phyloP scores from a whole-genome alignment of 2,329 filamentous ascomycete species.

The Dactylellina sp. region DNA sequence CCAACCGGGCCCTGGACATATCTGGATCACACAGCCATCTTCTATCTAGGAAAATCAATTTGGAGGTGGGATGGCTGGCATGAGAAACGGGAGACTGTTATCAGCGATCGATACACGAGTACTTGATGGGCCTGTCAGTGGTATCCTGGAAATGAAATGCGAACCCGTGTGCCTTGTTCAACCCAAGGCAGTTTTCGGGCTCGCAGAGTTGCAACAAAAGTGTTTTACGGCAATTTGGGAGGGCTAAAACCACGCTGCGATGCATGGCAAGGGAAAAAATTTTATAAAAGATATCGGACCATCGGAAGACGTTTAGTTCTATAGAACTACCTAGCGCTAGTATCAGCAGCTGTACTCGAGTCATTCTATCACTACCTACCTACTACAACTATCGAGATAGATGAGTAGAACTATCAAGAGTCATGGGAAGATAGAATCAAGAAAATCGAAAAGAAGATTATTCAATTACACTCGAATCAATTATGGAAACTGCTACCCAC shows the following conservation, averaged over 20 bases:
- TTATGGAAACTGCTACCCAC: constrained; percentile 42
- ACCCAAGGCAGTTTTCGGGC: constrained; percentile 29
- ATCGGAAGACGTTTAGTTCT: constrained; percentile 57
- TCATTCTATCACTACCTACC: constrained; percentile 58
- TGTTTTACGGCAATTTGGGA: constrained; percentile 32
- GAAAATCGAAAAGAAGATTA: constrained; percentile 55
- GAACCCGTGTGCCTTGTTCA: constrained; percentile 45
- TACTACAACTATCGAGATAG: constrained; percentile 58
- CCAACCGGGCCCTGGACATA: constrained; percentile 19
- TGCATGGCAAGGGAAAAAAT: constrained; percentile 35
- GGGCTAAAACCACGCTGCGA: constrained; percentile 24
- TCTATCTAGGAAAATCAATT: constrained; percentile 16
- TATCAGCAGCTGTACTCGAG: constrained; percentile 58
- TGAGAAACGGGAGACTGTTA: constrained; percentile 8
- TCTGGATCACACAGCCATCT: constrained; percentile 37
- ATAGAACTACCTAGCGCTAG: constrained; percentile 58
- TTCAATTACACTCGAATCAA: constrained; percentile 52
- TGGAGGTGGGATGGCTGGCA: constrained; percentile 9
- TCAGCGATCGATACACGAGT: constrained; percentile 32
- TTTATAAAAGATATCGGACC: constrained; percentile 50
- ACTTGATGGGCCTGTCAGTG: constrained; percentile 21
- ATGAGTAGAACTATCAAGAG: constrained; percentile 57
- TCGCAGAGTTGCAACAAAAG: constrained; percentile 30
- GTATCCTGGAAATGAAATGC: constrained; percentile 14
- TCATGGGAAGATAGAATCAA: constrained; percentile 58